Percentiles rank a stretch among this genome's conserved stretches.
phyloP scores from a whole-genome alignment of 1,284 basidiomycete genomes.

The Acaromyces ingoldii region DNA sequence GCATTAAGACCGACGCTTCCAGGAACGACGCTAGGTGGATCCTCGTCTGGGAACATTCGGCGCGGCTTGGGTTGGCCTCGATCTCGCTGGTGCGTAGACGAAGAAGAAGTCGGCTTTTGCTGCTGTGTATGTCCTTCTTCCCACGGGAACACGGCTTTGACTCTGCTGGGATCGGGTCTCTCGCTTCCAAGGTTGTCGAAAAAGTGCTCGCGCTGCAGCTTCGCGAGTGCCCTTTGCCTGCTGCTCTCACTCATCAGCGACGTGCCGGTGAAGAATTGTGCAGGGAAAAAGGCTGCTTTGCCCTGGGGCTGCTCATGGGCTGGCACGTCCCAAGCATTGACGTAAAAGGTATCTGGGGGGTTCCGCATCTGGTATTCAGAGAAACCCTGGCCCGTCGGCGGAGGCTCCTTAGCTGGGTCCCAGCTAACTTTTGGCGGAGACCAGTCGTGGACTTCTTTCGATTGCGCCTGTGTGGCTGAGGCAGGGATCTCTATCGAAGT shows the following conservation, averaged over 20 bases:
- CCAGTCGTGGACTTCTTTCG: conserved; percentile 37
- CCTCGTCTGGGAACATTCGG: conserved; percentile 38
- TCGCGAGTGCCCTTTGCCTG: conserved; percentile 54
- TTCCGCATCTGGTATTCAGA: conserved; percentile 53
- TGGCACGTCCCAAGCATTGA: conserved; percentile 57
- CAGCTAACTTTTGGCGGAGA: conserved; percentile 52
- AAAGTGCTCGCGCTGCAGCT: conserved; percentile 59
- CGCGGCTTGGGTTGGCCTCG: conserved; percentile 8
- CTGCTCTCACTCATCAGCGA: conserved; percentile 9
- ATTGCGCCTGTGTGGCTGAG: not conserved
- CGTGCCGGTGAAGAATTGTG: conserved; percentile 50
- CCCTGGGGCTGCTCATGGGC: conserved; percentile 11
- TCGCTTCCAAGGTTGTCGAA: conserved; percentile 53
- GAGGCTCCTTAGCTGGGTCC: conserved; percentile 55
- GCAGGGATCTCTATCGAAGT: conserved; percentile 51
- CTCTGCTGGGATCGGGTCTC: conserved; percentile 66
- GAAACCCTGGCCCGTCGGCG: conserved; percentile 52
- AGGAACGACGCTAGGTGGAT: conserved; percentile 8
- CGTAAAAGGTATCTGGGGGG: conserved; percentile 53
- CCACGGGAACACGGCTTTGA: conserved; percentile 88
- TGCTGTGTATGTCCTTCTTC: too few species aligned
- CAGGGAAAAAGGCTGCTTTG: conserved; percentile 58
- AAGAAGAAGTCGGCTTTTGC: conserved; percentile 25
- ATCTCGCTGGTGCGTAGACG: too few species aligned
- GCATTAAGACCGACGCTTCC: conserved; percentile 7